Conservation (phyloP, 441 rosid genomes). For the Gossypium schwendimanii region DNA sequence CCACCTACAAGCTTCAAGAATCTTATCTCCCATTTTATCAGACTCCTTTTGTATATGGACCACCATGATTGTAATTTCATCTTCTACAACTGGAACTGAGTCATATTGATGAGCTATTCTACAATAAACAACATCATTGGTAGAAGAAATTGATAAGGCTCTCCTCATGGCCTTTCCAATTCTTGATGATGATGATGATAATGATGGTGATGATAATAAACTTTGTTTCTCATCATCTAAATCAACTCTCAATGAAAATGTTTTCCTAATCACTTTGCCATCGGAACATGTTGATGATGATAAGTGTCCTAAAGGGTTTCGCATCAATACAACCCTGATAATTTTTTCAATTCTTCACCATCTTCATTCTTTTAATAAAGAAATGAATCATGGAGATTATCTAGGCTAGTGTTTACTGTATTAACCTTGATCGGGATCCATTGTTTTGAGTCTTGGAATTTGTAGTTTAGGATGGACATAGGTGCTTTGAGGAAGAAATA, state of each 20-base stretch:
- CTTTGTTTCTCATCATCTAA: background rate
- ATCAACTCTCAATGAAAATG: constrained; percentile 8
- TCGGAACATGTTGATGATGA: background rate
- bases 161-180: constrained; percentile 6
- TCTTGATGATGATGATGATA: background rate
- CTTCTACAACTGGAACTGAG: background rate
- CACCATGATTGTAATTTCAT: background rate
- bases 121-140: background rate
- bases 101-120: constrained; percentile 15
- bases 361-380: constrained; percentile 6
- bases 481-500: too few species aligned
- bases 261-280: constrained; percentile 1
- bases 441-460: background rate
- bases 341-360: constrained; percentile 7
- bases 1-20: background rate
- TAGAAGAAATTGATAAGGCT: constrained; percentile 11
- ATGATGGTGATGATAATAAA: background rate
- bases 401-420: background rate
- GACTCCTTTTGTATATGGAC: background rate
- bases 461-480: constrained; percentile 6
- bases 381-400: background rate
- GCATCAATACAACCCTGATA: constrained; percentile 11
- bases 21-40: background rate
- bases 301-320: background rate
- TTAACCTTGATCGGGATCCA: background rate